phyloP scores from a whole-genome alignment of 2,329 filamentous ascomycete species.

The Biscogniauxia marginata region DNA sequence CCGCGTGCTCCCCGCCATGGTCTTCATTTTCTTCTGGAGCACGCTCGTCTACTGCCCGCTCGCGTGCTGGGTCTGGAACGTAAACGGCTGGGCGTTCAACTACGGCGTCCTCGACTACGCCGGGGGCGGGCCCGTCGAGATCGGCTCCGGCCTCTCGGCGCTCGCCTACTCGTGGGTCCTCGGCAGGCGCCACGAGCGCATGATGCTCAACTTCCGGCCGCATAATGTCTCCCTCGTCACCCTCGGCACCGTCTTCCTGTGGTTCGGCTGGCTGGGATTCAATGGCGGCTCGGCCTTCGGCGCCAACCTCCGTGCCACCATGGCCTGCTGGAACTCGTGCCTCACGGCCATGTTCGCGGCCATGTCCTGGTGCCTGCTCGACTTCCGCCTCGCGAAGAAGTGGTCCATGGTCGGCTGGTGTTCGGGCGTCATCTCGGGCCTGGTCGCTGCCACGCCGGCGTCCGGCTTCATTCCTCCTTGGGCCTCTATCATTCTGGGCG shows the following conservation, averaged over 20 bases:
- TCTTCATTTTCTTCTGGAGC: constrained; percentile 95
- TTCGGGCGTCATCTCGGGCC: constrained; percentile 68
- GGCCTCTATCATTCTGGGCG: constrained; percentile 65
- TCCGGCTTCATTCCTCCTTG: constrained; percentile 68
- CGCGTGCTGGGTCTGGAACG: constrained; percentile 95
- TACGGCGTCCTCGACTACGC: constrained; percentile 96
- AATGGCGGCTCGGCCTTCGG: constrained; percentile 95
- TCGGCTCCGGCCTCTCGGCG: constrained; percentile 88
- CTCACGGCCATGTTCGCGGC: constrained; percentile 88
- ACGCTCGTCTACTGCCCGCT: constrained; percentile 97
- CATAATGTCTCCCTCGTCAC: constrained; percentile 98
- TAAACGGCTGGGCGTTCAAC: constrained; percentile 87
- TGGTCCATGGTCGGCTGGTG: constrained; percentile 82
- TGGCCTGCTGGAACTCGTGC: constrained; percentile 98
- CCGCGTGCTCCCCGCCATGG: constrained; percentile 87
- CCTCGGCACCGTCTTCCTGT: constrained; percentile 90
- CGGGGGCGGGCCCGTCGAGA: constrained; percentile 95
- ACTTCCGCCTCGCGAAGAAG: constrained; percentile 91
- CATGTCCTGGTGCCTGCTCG: constrained; percentile 91
- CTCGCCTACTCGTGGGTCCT: constrained; percentile 95
- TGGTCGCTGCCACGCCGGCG: constrained; percentile 68
- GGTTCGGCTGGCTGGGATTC: constrained; percentile 99
- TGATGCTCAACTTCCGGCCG: constrained; percentile 99
- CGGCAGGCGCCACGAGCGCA: constrained; percentile 94
- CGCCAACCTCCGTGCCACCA: constrained; percentile 87